phyloP scores from a whole-genome alignment of 148 eudicot species.

The Rhododendron williamsianum region DNA sequence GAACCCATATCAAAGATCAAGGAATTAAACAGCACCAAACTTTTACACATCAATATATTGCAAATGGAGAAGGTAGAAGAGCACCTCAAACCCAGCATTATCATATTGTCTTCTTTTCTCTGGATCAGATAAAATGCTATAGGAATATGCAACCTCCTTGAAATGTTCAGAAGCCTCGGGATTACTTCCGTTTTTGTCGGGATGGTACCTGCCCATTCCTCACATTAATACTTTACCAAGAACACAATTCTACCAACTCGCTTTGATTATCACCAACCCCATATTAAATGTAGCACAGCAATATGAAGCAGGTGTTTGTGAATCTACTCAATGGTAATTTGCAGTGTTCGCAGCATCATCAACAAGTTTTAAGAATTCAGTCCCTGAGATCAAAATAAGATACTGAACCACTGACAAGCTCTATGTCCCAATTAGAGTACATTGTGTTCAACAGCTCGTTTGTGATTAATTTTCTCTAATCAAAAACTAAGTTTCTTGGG shows the following conservation, averaged over 20 bases:
- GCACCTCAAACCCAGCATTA: constrained; percentile 89
- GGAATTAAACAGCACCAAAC: background rate
- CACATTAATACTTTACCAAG: constrained; percentile 18
- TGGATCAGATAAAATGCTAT: constrained; percentile 84
- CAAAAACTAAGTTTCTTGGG: background rate
- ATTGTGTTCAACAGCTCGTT: background rate
- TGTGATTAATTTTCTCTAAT: background rate
- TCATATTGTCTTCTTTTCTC: constrained; percentile 97
- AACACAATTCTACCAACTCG: background rate
- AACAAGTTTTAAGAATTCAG: background rate
- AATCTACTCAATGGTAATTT: background rate
- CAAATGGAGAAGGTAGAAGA: constrained; percentile 1
- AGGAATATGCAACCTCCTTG: constrained; percentile 95
- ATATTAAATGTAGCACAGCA: background rate
- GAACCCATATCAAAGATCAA: background rate
- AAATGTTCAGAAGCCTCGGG: constrained; percentile 95
- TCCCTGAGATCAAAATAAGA: background rate
- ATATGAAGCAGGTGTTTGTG: background rate
- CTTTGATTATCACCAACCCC: background rate
- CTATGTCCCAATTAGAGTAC: background rate
- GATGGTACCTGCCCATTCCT: constrained; percentile 72
- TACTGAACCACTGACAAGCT: background rate
- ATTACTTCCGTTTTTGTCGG: constrained; percentile 91
- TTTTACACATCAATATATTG: background rate
- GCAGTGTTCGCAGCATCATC: background rate